Percentiles rank a stretch among this genome's conserved stretches.
Evolutionary conservation across 768 basidiomycete species (phyloP).

Genomic region (Mrakia frigida): DNA sequence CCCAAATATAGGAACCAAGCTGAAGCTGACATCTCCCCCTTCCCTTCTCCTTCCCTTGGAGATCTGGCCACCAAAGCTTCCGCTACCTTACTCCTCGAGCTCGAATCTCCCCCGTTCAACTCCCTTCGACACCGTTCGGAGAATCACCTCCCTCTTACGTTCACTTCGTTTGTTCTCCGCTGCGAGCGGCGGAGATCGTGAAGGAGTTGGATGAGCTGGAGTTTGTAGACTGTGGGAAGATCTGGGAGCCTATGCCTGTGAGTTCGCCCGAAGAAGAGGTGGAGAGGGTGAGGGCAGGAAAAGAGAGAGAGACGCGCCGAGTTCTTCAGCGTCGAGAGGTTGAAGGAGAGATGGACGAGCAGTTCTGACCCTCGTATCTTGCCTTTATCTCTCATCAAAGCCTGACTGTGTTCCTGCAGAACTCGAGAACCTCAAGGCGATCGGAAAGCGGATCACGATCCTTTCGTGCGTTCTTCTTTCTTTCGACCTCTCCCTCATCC

Average conservation of each 20-base stretch:
- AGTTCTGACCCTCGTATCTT: neutral
- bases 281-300: neutral
- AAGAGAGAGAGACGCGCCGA: neutral
- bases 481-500: neutral
- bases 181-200: slow-evolving; percentile 61
- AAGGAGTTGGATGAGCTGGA: slow-evolving; percentile 55
- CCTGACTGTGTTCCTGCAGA: slow-evolving; percentile 19
- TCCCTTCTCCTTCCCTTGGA: neutral
- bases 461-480: neutral
- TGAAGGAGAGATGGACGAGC: neutral
- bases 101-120: slow-evolving; percentile 65
- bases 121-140: slow-evolving; percentile 52
- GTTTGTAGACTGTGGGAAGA: slow-evolving; percentile 36
- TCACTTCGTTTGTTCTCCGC: slow-evolving; percentile 82
- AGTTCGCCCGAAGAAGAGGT: neutral
- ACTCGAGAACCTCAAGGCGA: slow-evolving; percentile 11
- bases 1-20: too few relatives aligned
- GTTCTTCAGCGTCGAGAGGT: neutral
- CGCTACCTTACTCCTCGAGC: slow-evolving; percentile 68
- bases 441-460: slow-evolving; percentile 1
- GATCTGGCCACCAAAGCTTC: slow-evolving; percentile 53
- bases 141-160: slow-evolving; percentile 50
- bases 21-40: neutral
- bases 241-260: slow-evolving; percentile 64
- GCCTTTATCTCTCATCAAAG: neutral